phyloP scores from a whole-genome alignment of 2,329 filamentous ascomycete species.

The Anisogramma anomala region DNA sequence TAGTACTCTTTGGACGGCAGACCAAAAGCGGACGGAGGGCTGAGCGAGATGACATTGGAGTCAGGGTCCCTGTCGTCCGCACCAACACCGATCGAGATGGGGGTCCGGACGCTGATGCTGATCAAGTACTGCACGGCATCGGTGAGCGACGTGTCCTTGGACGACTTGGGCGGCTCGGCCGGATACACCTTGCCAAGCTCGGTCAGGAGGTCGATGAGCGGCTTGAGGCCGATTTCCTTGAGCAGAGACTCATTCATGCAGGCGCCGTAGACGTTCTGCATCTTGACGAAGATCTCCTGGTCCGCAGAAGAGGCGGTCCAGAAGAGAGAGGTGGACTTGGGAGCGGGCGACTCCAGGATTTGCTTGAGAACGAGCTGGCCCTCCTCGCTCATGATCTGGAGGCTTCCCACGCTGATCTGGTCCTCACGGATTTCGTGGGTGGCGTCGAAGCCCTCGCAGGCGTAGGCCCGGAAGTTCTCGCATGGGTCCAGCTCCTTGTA shows the following conservation, averaged over 20 bases:
- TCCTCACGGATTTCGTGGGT: constrained; percentile 55
- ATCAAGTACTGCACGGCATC: constrained; percentile 35
- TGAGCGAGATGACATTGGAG: constrained; percentile 25
- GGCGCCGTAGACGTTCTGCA: constrained; percentile 52
- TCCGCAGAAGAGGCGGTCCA: constrained; percentile 36
- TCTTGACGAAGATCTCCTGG: constrained; percentile 52
- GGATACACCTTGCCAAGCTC: constrained; percentile 30
- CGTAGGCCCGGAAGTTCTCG: constrained; percentile 44
- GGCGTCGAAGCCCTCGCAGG: constrained; percentile 55
- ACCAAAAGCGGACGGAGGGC: constrained; percentile 41
- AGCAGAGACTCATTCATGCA: constrained; percentile 53
- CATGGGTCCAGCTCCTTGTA: constrained; percentile 56
- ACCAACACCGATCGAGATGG: constrained; percentile 29
- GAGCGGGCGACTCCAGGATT: constrained; percentile 49
- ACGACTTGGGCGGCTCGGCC: constrained; percentile 2
- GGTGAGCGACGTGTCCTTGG: constrained; percentile 12
- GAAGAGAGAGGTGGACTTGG: constrained; percentile 20
- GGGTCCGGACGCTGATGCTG: constrained; percentile 23
- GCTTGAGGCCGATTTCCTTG: constrained; percentile 40
- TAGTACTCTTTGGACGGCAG: constrained; percentile 53
- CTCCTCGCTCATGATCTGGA: constrained; percentile 49
- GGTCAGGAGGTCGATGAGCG: constrained; percentile 44
- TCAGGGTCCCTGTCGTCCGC: constrained; percentile 34
- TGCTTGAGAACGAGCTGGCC: constrained; percentile 48
- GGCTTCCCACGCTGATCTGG: constrained; percentile 47